Conservation (phyloP, 2,329 filamentous ascomycete genomes). For the Neofusicoccum cordaticola region DNA sequence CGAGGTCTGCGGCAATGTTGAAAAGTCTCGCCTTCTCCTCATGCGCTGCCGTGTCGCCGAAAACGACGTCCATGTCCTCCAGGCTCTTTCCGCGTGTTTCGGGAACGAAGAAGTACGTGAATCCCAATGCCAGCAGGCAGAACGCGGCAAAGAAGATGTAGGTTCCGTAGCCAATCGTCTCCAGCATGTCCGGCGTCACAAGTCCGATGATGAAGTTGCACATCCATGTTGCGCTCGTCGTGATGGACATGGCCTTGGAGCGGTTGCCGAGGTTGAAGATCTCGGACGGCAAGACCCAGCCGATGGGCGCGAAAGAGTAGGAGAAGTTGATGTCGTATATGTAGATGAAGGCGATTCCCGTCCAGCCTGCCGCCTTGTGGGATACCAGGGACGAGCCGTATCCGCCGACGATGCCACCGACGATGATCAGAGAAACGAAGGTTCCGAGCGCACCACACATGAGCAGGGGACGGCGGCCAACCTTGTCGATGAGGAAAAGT, state of each 20-base stretch:
- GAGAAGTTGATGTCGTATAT: conserved; percentile 53
- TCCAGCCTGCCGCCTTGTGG: conserved; percentile 54
- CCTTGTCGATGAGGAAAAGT: conserved; percentile 53
- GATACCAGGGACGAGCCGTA: conserved; percentile 51
- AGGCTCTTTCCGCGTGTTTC: conserved; percentile 32
- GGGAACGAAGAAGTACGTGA: conserved; percentile 29
- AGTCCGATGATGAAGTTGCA: conserved; percentile 64
- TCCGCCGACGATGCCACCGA: conserved; percentile 48
- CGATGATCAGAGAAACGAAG: conserved; percentile 35
- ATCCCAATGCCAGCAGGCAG: conserved; percentile 27
- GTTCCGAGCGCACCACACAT: conserved; percentile 52
- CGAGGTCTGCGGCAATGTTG: conserved; percentile 24
- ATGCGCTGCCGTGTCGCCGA: conserved; percentile 11
- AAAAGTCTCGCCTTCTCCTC: conserved; percentile 13
- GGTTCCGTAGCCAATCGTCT: conserved; percentile 51
- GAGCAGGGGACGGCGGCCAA: conserved; percentile 52
- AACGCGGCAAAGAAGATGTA: conserved; percentile 36
- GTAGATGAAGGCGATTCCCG: conserved; percentile 32
- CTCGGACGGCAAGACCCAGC: conserved; percentile 55
- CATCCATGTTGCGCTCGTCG: conserved; percentile 56
- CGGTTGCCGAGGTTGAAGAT: conserved; percentile 47
- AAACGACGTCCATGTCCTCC: conserved; percentile 31
- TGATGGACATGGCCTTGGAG: conserved; percentile 49
- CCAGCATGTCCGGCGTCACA: conserved; percentile 62
- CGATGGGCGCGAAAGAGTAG: conserved; percentile 72